Conservation (phyloP, 148 eudicot species). For the Pharnaceum exiguum region DNA sequence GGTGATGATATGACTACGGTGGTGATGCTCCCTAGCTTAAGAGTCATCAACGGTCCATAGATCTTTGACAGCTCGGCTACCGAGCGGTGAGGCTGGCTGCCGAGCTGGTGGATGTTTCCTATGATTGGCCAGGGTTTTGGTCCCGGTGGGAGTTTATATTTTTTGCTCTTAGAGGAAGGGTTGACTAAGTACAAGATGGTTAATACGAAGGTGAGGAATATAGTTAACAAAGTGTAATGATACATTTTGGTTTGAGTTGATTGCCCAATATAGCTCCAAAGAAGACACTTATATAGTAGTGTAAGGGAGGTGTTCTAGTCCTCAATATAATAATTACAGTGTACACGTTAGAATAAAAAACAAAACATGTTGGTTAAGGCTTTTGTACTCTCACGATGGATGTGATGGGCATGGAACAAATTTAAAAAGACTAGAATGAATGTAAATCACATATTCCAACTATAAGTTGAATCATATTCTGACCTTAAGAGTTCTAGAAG, state of each 20-base stretch:
- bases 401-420: too few species aligned
- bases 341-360: too few species aligned
- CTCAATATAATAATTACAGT: too few species aligned
- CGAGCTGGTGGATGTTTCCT: conserved; percentile 40
- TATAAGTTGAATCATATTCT: too few species aligned
- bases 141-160: conserved; percentile 36
- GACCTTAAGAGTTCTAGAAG: too few species aligned
- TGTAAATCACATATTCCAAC: too few species aligned
- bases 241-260: not conserved
- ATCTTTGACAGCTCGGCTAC: conserved; percentile 25
- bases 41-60: conserved; percentile 44
- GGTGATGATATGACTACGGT: conserved; percentile 30
- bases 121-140: conserved; percentile 40
- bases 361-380: too few species aligned
- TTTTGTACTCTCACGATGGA: too few species aligned
- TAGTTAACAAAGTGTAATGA: not conserved
- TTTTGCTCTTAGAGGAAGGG: not conserved
- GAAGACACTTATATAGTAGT: too few species aligned
- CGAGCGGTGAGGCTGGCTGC: conserved; percentile 31
- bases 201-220: not conserved
- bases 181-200: not conserved
- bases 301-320: too few species aligned
- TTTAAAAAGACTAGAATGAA: too few species aligned
- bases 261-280: too few species aligned
- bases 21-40: conserved; percentile 33